Evolutionary conservation across 805 yeast genomes (phyloP), one percentile per base, ranked within the genome.

Genomic region (Saccharomycodes ludwigii): DNA sequence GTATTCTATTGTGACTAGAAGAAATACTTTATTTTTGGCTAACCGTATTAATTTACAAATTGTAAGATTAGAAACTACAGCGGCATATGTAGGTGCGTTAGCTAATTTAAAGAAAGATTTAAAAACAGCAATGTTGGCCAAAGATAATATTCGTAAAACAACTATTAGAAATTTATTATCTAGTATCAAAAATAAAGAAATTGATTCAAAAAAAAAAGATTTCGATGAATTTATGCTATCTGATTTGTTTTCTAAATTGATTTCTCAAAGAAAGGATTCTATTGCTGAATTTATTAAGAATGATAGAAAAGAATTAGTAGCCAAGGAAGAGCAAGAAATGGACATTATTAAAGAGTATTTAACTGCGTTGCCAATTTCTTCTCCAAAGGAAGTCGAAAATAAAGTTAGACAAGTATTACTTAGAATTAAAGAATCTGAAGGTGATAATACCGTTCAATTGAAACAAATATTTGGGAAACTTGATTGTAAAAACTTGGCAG

Each of bases 231-330:
- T 52, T 32, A 36, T 46, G n/a, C 38, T 64, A 4, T 52, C 44
- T 27, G 63, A 58, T 20, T 39, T 55, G 2, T 56, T 61, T 39
- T 48, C 58, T 14, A 70, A 67, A 34, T 49, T 71, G 40, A 54
- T 71, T 20, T 53, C 58, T 15, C 73, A 71, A 41, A 60, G 79
- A 38, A 43, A 40, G 18, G 71, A 69, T 36, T 65, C 77, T 1
- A 63, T 64, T 27, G 55, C 48, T 8, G 71, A 71, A 42, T 75
- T 65, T 43, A 30, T 41, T 9, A 50, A 53, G 12, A 66, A 67
- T 31, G 49, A 58, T 7, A 63, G 82, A 40, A 48, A 43, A 3
- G 81, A 75, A 37, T 52, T 74, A 37, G 75, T 65, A 2, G 66
- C 60, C n/a, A 64, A 62, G 33, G 82, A 75, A 50, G 41, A 48